Percentiles rank a stretch among this genome's conserved stretches.
phyloP scores from a whole-genome alignment of 2,329 filamentous ascomycete genomes.

The Thelonectria olida region DNA sequence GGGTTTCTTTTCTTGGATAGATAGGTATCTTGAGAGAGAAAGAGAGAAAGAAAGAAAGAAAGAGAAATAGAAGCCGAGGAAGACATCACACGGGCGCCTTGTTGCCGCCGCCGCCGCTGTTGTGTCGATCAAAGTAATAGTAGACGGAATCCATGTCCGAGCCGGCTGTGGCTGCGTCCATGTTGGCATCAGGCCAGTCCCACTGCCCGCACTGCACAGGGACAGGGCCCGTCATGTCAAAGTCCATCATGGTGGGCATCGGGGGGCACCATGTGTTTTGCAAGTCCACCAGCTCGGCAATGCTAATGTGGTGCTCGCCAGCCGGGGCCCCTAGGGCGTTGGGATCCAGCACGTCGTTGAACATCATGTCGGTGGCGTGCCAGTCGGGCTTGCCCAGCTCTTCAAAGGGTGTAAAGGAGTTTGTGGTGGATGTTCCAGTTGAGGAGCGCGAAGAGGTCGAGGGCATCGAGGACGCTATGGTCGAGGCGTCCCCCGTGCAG shows the following conservation, averaged over 20 bases:
- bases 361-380: conserved; percentile 34
- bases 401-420: conserved; percentile 36
- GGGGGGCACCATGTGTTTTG: conserved; percentile 43
- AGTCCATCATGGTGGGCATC: conserved; percentile 41
- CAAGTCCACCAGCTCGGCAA: conserved; percentile 36
- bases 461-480: conserved; percentile 35
- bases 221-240: conserved; percentile 38
- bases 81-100: conserved; percentile 6
- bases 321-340: conserved; percentile 25
- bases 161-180: conserved; percentile 28
- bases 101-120: too few species aligned
- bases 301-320: conserved; percentile 32
- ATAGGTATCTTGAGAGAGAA: too few species aligned
- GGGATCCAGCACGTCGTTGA: conserved; percentile 33
- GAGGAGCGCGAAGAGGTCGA: conserved; percentile 37
- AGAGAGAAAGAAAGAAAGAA: too few species aligned
- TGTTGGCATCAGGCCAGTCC: conserved; percentile 39
- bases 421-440: conserved; percentile 28
- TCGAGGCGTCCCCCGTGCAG: conserved; percentile 27
- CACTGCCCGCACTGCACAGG: conserved; percentile 38
- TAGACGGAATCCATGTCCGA: conserved; percentile 33
- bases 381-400: conserved; percentile 38
- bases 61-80: too few species aligned
- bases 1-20: not conserved
- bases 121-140: conserved; percentile 22